Evolutionary conservation across 176 grass and related monocot species (phyloP).

Genomic region (Triticum timopheevii): DNA sequence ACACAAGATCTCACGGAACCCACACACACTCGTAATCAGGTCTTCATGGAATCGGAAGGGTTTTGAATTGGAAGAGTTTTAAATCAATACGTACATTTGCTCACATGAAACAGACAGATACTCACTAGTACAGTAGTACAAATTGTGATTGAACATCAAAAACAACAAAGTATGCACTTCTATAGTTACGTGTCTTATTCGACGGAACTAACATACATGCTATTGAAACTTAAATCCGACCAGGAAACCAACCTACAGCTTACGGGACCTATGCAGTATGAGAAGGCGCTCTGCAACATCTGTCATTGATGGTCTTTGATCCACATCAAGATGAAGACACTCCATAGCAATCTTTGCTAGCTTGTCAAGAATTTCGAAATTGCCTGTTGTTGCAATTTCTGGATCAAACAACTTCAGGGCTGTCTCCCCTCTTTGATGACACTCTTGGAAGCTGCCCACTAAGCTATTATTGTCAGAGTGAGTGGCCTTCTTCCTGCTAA

Average conservation of each 20-base stretch:
- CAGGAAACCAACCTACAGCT: background rate
- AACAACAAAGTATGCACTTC: too few relatives aligned
- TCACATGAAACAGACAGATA: too few relatives aligned
- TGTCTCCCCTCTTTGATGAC: background rate
- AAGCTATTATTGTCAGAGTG: background rate
- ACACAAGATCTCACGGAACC: too few relatives aligned
- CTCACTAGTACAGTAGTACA: too few relatives aligned
- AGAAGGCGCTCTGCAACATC: background rate
- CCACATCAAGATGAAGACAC: background rate
- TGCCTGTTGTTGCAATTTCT: background rate
- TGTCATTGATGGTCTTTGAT: background rate
- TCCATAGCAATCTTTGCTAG: background rate
- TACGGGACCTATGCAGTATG: background rate
- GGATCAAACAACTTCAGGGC: background rate
- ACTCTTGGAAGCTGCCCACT: background rate
- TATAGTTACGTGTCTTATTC: too few relatives aligned
- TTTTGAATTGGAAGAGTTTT: too few relatives aligned
- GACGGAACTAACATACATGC: too few relatives aligned
- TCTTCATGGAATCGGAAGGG: too few relatives aligned
- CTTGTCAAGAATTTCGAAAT: background rate
- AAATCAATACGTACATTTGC: too few relatives aligned
- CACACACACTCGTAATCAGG: too few relatives aligned
- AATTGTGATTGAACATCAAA: too few relatives aligned
- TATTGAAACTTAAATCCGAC: too few relatives aligned
- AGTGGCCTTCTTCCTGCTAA: background rate